Conservation (phyloP, 1,139 yeast species). For the Hansenula lynferdii region DNA sequence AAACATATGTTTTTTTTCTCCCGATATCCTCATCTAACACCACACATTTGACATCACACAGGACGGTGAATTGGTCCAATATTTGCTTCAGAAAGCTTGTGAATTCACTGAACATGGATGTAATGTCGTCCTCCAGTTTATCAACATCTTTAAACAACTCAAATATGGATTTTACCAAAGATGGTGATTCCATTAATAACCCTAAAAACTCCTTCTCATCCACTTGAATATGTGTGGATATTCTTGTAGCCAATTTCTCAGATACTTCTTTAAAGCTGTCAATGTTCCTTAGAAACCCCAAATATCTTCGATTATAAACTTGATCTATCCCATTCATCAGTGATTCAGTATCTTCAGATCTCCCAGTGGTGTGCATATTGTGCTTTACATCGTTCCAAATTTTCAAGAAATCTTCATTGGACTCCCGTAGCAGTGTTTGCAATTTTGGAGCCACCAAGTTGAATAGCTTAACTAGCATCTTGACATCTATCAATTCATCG, state of each 20-base stretch:
- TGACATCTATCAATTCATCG: constrained; percentile 7
- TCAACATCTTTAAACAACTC: constrained; percentile 12
- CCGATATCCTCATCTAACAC: no score
- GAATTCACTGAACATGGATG: constrained; percentile 6
- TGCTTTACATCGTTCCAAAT: constrained; percentile 6
- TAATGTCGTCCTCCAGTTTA: constrained; percentile 8
- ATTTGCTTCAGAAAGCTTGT: constrained; percentile 6
- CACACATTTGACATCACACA: not conserved
- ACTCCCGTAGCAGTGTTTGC: not conserved
- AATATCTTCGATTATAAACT: constrained; percentile 5
- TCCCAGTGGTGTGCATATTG: not conserved
- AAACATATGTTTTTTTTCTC: no score
- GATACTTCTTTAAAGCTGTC: constrained; percentile 7
- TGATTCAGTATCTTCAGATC: not conserved
- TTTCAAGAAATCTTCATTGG: not conserved
- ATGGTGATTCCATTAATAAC: constrained; percentile 4
- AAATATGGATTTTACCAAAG: constrained; percentile 6
- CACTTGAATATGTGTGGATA: constrained; percentile 6
- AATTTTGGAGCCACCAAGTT: constrained; percentile 11
- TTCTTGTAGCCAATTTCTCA: constrained; percentile 8
- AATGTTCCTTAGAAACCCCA: constrained; percentile 4
- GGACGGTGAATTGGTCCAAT: not conserved
- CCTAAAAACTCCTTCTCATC: constrained; percentile 9
- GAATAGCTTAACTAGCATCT: constrained; percentile 9
- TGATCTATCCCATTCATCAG: constrained; percentile 4